Base-by-base conservation (phyloP, 805 yeast genomes). In the Hanseniaspora lindneri region DNA sequence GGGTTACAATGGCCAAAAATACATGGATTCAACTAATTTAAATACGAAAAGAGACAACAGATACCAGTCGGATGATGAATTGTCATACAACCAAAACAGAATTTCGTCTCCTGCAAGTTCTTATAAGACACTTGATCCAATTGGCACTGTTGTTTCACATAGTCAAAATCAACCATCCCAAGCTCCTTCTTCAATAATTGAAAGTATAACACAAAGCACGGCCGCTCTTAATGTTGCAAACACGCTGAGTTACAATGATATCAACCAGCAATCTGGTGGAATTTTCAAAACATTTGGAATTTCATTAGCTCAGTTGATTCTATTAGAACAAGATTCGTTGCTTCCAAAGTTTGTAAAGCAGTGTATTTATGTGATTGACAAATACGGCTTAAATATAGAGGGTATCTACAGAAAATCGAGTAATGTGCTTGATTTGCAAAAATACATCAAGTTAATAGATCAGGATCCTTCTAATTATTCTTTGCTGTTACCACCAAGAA, bases 351-450 rank as follows among this genome's bases (percentile, higher is more conserved):
- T 92, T 42, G 98, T 92, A 10, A 79, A 80, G 54, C 84, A 80
- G 59, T 88, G 96, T 69, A 83, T 89, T 44, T 80, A 79, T 54
- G 80, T 88, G 7, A 79, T 92, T 30, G 97, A 92, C 59, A 73
- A 72, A 35, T 79, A 82, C 60, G 99, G 99, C 1, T 62, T 82
- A 33, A 80, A 84, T 44, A 68, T 83, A 29, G 96, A 87, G 60
- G 97, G 97, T 0, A 80, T 92, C 30, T 92, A 92, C 62, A 72
- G 96, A 50, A 78, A 85, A 29, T 79, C 83, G 47, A 96, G 96
- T 0, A 84, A 82, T 61, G 76, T 75, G 36, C 63, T 79, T 7
- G 80, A 83, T 35, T 80, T 92, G 11, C 81, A 80, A 55, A 83
- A 79, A 52, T 67, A 89, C 53, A 77, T 74, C 55, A 80, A 76